Conservation (phyloP, 2,329 filamentous ascomycete species). For the Grosmannia serpens region DNA sequence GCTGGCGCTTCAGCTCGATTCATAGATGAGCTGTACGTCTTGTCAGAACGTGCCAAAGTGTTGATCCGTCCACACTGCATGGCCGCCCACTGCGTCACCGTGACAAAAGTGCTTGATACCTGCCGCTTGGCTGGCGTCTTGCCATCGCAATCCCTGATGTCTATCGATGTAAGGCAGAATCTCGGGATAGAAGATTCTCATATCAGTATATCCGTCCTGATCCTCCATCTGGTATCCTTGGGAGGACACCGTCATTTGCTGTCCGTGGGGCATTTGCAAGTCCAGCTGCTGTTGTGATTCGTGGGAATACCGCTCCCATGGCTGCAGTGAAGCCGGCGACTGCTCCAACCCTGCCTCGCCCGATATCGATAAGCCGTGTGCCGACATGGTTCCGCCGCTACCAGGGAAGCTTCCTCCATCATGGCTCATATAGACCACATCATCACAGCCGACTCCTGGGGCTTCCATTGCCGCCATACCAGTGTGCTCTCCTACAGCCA, state of each 20-base stretch:
- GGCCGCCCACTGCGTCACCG: conserved; percentile 5
- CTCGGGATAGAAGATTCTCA: conserved; percentile 10
- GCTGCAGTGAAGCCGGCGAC: conserved; percentile 6
- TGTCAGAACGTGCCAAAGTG: neutral
- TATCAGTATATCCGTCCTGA: neutral
- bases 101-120: conserved; percentile 18
- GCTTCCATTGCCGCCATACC: neutral
- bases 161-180: conserved; percentile 12
- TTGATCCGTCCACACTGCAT: neutral
- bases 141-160: conserved; percentile 18
- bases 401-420: neutral
- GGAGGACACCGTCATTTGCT: neutral
- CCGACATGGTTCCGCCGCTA: neutral
- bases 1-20: neutral
- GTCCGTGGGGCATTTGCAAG: conserved; percentile 1
- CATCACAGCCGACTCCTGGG: neutral
- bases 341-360: neutral
- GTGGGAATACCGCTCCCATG: conserved; percentile 1
- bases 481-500: neutral
- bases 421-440: neutral
- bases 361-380: neutral
- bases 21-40: neutral
- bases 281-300: conserved; percentile 3
- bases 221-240: neutral
- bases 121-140: conserved; percentile 12